Conservation (phyloP, 1,284 basidiomycete species). For the Sphaerobolus stellatus region DNA sequence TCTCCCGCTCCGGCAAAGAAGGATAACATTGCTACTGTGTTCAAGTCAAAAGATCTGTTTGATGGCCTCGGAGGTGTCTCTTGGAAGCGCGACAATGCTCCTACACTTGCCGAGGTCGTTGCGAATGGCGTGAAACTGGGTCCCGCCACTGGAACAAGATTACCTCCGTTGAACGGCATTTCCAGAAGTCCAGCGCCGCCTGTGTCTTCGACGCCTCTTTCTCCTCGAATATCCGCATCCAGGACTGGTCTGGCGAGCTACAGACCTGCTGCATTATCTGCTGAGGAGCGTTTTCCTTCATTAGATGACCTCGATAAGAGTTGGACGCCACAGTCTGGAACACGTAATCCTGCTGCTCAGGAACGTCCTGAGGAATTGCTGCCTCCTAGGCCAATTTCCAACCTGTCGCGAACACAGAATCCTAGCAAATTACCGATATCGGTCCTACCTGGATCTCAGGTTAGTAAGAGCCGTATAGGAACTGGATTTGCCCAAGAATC, state of each 20-base stretch:
- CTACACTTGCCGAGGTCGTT: conserved; percentile 68
- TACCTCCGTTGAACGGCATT: conserved; percentile 5
- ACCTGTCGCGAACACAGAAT: neutral
- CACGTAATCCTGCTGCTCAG: conserved; percentile 14
- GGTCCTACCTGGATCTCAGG: neutral
- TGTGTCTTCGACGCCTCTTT: neutral
- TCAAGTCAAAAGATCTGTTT: conserved; percentile 73
- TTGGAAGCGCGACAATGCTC: conserved; percentile 46
- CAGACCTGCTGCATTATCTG: conserved; percentile 40
- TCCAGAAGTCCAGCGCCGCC: conserved; percentile 10
- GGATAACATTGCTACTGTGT: neutral
- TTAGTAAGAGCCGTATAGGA: neutral
- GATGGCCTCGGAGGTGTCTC: conserved; percentile 63
- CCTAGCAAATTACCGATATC: neutral
- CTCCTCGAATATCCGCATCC: conserved; percentile 10
- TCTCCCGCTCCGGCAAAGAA: conserved; percentile 22
- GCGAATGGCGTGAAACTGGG: neutral
- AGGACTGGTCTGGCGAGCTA: conserved; percentile 11
- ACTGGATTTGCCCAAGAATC: too few relatives aligned
- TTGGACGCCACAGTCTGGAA: conserved; percentile 14
- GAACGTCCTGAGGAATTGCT: neutral
- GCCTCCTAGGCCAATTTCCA: neutral
- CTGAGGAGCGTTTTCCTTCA: conserved; percentile 72
- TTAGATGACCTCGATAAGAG: conserved; percentile 66
- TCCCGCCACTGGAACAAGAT: neutral